phyloP scores from a whole-genome alignment of 164 flowering plant genomes.

The Amborella trichopoda region DNA sequence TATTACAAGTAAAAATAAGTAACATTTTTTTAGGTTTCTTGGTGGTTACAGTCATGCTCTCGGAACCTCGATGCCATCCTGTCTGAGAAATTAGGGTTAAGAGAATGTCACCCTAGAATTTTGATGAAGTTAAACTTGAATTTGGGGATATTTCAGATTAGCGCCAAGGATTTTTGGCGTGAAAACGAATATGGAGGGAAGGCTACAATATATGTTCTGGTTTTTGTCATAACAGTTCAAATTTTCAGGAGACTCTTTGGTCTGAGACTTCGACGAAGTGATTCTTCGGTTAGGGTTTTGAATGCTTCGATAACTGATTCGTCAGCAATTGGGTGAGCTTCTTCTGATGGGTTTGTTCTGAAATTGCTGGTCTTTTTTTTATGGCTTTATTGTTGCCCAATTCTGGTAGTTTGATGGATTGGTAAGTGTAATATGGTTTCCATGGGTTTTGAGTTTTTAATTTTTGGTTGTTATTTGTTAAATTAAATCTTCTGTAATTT shows the following conservation, averaged over 20 bases:
- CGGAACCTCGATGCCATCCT: too few species aligned
- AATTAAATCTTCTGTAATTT: not conserved
- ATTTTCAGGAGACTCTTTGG: constrained; percentile 3
- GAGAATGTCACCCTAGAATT: too few species aligned
- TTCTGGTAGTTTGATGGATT: too few species aligned
- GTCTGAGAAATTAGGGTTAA: too few species aligned
- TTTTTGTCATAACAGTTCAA: constrained; percentile 20
- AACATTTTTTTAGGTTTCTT: too few species aligned
- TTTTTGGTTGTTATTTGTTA: not conserved
- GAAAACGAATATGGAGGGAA: constrained; percentile 18
- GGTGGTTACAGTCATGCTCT: too few species aligned
- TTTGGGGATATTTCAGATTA: constrained; percentile 7
- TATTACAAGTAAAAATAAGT: too few species aligned
- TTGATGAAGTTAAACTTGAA: too few species aligned
- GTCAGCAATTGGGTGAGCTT: constrained; percentile 2
- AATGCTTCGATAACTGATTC: not conserved
- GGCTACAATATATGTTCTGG: constrained; percentile 23
- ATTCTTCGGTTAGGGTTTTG: not conserved
- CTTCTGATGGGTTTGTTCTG: not conserved
- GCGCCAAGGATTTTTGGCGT: constrained; percentile 19
- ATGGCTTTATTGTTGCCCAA: not conserved
- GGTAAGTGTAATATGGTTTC: not conserved
- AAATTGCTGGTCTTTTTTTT: not conserved
- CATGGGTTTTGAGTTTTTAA: not conserved
- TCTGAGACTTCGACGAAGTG: constrained; percentile 2